Evolutionary conservation across 1,139 yeast genomes (phyloP).

Genomic region (Sugiyamaella castrensis): DNA sequence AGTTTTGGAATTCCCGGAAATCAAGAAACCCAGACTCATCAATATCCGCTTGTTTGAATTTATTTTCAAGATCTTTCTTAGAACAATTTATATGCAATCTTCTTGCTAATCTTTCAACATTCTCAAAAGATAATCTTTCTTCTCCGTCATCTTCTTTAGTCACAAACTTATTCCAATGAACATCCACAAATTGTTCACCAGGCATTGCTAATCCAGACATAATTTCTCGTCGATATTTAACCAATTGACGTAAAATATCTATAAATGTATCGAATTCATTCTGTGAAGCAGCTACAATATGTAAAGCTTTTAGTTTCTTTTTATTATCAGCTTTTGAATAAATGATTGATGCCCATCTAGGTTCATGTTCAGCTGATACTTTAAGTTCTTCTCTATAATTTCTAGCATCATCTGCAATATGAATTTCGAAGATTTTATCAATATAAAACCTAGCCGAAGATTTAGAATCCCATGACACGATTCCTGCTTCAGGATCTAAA

Average conservation of each 20-base stretch:
- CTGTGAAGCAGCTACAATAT: conserved; percentile 66
- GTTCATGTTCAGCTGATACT: conserved; percentile 61
- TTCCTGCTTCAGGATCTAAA: conserved; percentile 45
- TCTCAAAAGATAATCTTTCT: conserved; percentile 58
- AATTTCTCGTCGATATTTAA: conserved; percentile 49
- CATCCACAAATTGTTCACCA: conserved; percentile 51
- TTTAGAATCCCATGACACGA: conserved; percentile 52
- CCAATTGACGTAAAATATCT: conserved; percentile 45
- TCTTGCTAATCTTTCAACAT: conserved; percentile 61
- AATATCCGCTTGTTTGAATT: conserved; percentile 51
- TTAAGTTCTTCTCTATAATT: conserved; percentile 83
- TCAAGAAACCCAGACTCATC: conserved; percentile 48
- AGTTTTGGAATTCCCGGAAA: conserved; percentile 68
- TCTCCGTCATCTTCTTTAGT: conserved; percentile 41
- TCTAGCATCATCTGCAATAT: conserved; percentile 67
- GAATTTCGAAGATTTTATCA: conserved; percentile 67
- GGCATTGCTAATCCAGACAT: conserved; percentile 54
- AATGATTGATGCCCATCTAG: conserved; percentile 76
- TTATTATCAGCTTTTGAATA: conserved; percentile 49
- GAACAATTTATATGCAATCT: conserved; percentile 68
- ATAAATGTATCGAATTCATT: conserved; percentile 59
- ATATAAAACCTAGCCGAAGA: conserved; percentile 53
- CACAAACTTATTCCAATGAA: conserved; percentile 55
- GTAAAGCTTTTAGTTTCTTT: conserved; percentile 57
- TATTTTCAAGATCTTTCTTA: conserved; percentile 37